Percentiles rank a stretch among this genome's conserved stretches.
Evolutionary conservation across 495 filamentous ascomycete genomes (phyloP).

Genomic region (Xylaria curta): DNA sequence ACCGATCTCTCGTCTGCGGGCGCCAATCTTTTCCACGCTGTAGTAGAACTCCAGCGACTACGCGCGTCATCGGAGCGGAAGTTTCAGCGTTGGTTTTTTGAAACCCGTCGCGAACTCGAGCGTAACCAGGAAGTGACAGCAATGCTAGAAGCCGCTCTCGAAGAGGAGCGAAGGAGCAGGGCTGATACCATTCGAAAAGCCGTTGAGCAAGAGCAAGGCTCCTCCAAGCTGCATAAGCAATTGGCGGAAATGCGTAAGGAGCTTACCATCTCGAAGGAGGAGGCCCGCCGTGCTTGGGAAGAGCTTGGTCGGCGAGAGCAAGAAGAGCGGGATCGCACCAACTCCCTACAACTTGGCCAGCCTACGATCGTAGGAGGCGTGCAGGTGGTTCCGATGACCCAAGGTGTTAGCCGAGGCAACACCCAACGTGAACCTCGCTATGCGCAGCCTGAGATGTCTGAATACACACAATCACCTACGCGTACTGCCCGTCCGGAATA

Average conservation of each 20-base stretch:
- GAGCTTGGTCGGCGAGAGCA: conserved; percentile 93
- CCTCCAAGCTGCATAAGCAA: conserved; percentile 71
- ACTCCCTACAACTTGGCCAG: conserved; percentile 82
- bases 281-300: conserved; percentile 95
- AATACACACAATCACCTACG: conserved; percentile 46
- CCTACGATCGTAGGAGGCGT: conserved; percentile 91
- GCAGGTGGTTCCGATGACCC: conserved; percentile 94
- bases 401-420: conserved; percentile 71
- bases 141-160: conserved; percentile 75
- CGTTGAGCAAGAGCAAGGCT: conserved; percentile 69
- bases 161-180: conserved; percentile 72
- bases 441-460: conserved; percentile 46
- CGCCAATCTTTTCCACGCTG: conserved; percentile 96
- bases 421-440: conserved; percentile 54
- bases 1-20: conserved; percentile 95
- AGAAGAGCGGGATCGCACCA: conserved; percentile 91
- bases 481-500: conserved; percentile 43
- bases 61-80: conserved; percentile 95
- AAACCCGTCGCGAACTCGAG: conserved; percentile 88
- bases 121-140: conserved; percentile 81
- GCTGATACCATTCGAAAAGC: conserved; percentile 68
- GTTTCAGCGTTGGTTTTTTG: conserved; percentile 98
- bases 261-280: conserved; percentile 92
- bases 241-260: conserved; percentile 88
- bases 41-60: conserved; percentile 94